These are phyloP conservation scores for Triticum dicoccoides DNA, from an alignment of 176 grass and related monocot genomes.

Conservation along the genomic window DNA sequence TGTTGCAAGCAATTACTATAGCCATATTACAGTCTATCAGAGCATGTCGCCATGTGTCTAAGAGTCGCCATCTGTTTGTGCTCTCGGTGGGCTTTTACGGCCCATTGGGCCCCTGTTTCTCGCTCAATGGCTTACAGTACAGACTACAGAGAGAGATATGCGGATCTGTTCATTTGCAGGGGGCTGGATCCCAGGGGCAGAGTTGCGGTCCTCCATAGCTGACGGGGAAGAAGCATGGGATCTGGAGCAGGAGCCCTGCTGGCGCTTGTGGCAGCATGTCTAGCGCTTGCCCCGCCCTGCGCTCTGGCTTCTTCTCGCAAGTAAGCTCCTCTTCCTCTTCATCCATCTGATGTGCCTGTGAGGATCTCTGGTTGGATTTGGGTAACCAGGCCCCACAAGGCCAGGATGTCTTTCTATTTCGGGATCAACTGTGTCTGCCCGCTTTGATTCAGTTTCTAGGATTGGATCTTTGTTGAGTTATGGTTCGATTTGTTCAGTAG, in stretches of 20 bases:
- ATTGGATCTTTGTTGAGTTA: neutral
- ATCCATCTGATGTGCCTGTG: neutral
- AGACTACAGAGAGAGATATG: neutral
- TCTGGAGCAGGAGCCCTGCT: neutral
- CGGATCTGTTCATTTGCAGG: constrained; percentile 14
- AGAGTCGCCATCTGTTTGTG: neutral
- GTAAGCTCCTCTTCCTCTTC: constrained; percentile 11
- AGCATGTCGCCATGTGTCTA: too few relatives aligned
- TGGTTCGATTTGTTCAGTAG: neutral
- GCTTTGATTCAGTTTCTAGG: neutral
- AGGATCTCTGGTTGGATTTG: constrained; percentile 10
- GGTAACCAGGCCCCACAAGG: neutral
- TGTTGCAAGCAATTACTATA: too few relatives aligned
- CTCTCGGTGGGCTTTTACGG: constrained; percentile 2
- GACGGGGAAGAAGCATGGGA: constrained; percentile 13
- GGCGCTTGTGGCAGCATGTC: constrained; percentile 18
- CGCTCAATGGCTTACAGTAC: neutral
- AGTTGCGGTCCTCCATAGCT: neutral
- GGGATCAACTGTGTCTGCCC: neutral
- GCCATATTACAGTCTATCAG: too few relatives aligned
- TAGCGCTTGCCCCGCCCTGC: neutral
- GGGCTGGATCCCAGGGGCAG: neutral
- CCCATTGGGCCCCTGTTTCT: constrained; percentile 40
- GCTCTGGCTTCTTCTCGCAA: constrained; percentile 31
- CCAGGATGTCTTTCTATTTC: neutral